phyloP scores from a whole-genome alignment of 257 asterid species.

The Scutellaria galericulata region DNA sequence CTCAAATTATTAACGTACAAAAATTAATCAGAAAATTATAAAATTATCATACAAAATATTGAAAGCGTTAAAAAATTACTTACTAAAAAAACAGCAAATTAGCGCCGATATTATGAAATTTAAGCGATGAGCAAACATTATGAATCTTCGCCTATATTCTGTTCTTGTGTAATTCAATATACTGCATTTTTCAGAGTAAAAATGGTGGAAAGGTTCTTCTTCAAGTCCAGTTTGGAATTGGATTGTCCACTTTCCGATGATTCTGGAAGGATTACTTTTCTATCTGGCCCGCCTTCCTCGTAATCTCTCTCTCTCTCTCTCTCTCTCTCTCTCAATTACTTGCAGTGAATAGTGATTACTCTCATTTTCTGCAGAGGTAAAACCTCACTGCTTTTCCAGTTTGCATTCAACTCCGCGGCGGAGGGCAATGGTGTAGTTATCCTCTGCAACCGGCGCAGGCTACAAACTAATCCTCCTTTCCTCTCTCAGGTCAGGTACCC shows the following conservation, averaged over 20 bases:
- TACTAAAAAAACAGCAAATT: too few relatives aligned
- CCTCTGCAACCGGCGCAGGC: constrained; percentile 70
- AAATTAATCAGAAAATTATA: too few relatives aligned
- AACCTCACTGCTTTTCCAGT: constrained; percentile 88
- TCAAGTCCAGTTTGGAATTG: constrained; percentile 19
- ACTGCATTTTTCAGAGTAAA: background rate
- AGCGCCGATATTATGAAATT: too few relatives aligned
- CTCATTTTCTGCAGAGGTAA: constrained; percentile 66
- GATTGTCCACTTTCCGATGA: constrained; percentile 18
- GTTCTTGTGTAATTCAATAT: too few relatives aligned
- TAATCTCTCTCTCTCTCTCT: constrained; percentile 19
- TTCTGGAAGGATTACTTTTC: constrained; percentile 43
- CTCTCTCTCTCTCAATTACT: too few relatives aligned
- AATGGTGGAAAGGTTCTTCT: constrained; percentile 81
- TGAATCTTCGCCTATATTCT: too few relatives aligned
- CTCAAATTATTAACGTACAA: too few relatives aligned
- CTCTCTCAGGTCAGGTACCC: constrained; percentile 84
- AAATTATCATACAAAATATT: too few relatives aligned
- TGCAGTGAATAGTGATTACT: background rate
- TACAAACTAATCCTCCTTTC: constrained; percentile 66
- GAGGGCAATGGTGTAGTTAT: constrained; percentile 56
- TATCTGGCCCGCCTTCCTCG: constrained; percentile 79
- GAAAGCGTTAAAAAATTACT: too few relatives aligned
- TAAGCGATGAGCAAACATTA: too few relatives aligned
- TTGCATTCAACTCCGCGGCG: constrained; percentile 67